phyloP scores from a whole-genome alignment of 2,329 filamentous ascomycete species.

The Microascus cirrosus region DNA sequence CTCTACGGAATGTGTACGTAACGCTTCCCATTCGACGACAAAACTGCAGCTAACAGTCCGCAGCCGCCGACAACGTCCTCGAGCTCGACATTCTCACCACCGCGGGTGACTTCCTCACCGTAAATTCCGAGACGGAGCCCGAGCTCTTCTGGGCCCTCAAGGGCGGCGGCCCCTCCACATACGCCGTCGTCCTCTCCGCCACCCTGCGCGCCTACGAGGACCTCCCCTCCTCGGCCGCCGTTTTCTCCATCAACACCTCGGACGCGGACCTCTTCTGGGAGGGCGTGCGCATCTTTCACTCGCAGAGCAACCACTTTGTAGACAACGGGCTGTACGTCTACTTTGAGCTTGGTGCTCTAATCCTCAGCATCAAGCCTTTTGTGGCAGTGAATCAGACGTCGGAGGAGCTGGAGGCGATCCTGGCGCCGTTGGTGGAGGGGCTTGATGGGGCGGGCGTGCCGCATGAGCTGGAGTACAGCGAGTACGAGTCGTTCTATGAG shows the following conservation, averaged over 20 bases:
- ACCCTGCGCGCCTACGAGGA: slow-evolving; percentile 41
- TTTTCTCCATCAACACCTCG: slow-evolving; percentile 23
- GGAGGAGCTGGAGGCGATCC: slow-evolving; percentile 19
- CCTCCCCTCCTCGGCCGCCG: slow-evolving; percentile 26
- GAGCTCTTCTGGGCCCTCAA: slow-evolving; percentile 48
- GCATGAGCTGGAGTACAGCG: slow-evolving; percentile 15
- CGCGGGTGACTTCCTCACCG: slow-evolving; percentile 28
- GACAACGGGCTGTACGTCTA: slow-evolving; percentile 29
- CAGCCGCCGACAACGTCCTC: slow-evolving; percentile 35
- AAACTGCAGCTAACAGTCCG: neutral
- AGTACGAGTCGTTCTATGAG: slow-evolving; percentile 21
- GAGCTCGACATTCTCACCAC: slow-evolving; percentile 33
- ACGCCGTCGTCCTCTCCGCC: slow-evolving; percentile 38
- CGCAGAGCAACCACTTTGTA: slow-evolving; percentile 25
- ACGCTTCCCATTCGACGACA: slow-evolving; percentile 3
- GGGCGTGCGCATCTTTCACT: slow-evolving; percentile 35
- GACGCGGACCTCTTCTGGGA: slow-evolving; percentile 32
- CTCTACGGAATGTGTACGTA: slow-evolving; percentile 22
- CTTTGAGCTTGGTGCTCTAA: slow-evolving; percentile 27
- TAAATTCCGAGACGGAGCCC: slow-evolving; percentile 28
- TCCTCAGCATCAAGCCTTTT: slow-evolving; percentile 25
- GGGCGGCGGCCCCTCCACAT: slow-evolving; percentile 41
- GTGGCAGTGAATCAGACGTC: slow-evolving; percentile 23
- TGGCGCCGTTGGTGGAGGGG: slow-evolving; percentile 22
- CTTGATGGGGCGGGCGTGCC: slow-evolving; percentile 16